Evolutionary conservation across 345 rosid species (phyloP).

Genomic region (Populus pruinosa): DNA sequence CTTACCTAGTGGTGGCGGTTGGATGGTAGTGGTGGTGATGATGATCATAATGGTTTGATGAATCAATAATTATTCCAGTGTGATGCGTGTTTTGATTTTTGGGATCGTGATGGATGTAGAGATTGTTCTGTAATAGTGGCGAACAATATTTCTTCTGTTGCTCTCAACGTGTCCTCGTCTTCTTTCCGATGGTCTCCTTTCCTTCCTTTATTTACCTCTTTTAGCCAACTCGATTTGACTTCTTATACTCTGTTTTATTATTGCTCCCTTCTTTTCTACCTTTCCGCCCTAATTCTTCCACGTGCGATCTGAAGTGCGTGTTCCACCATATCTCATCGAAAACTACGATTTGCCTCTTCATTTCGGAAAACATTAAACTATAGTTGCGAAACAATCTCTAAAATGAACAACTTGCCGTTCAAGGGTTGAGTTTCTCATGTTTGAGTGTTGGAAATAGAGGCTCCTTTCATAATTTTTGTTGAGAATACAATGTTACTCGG

Average conservation of each 20-base stretch:
- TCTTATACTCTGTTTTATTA: not conserved
- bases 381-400: too few species aligned
- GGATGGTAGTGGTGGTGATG: not conserved
- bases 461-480: not conserved
- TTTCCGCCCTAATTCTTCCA: not conserved
- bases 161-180: conserved; percentile 4
- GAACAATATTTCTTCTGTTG: not conserved
- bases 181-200: not conserved
- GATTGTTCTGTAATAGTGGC: not conserved
- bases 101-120: not conserved
- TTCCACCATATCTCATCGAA: not conserved
- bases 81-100: not conserved
- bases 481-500: not conserved
- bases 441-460: not conserved
- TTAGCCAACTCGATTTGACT: not conserved
- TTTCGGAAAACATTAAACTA: not conserved
- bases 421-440: not conserved
- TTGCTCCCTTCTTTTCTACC: not conserved
- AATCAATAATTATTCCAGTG: not conserved
- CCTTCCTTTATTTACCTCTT: not conserved
- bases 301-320: not conserved
- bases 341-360: not conserved
- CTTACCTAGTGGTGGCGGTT: not conserved
- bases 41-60: not conserved
- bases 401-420: not conserved